Evolutionary conservation across 257 asterid genomes (phyloP).

Genomic region (Solanum megistacrolobum): DNA sequence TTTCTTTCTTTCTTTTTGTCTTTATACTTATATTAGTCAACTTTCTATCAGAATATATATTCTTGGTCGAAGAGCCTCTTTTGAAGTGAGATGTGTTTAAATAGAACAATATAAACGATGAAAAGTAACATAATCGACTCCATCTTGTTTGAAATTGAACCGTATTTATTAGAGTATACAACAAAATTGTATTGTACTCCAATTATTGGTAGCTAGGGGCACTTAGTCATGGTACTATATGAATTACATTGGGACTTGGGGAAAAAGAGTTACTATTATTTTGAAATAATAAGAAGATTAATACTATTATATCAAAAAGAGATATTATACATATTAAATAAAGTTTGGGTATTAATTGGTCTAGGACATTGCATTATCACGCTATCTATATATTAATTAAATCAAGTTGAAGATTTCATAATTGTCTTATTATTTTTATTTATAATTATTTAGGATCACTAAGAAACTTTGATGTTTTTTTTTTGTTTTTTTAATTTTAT

Average conservation of each 20-base stretch:
- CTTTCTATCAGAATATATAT: background rate
- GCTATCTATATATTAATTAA: background rate
- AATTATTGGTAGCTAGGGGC: background rate
- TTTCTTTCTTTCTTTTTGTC: background rate
- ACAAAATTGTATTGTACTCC: background rate
- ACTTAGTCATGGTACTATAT: background rate
- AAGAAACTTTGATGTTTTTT: background rate
- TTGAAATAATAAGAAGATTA: background rate
- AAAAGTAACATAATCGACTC: background rate
- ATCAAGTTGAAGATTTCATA: background rate
- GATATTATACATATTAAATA: background rate
- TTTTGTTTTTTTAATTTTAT: background rate
- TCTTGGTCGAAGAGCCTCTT: background rate
- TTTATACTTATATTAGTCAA: background rate
- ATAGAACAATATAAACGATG: background rate
- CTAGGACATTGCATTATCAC: background rate
- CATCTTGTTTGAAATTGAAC: background rate
- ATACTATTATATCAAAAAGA: background rate
- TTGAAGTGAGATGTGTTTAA: background rate
- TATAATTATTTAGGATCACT: background rate
- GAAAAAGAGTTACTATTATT: background rate
- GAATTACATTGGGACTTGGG: background rate
- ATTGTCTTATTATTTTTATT: background rate
- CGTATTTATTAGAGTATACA: too few relatives aligned
- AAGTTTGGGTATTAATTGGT: background rate